A percentile compares a stretch with the other conserved stretches of the same genome.
These are phyloP conservation scores for Xerocomellus intermedius DNA, from an alignment of 768 basidiomycete genomes.

Conservation along the genomic window DNA sequence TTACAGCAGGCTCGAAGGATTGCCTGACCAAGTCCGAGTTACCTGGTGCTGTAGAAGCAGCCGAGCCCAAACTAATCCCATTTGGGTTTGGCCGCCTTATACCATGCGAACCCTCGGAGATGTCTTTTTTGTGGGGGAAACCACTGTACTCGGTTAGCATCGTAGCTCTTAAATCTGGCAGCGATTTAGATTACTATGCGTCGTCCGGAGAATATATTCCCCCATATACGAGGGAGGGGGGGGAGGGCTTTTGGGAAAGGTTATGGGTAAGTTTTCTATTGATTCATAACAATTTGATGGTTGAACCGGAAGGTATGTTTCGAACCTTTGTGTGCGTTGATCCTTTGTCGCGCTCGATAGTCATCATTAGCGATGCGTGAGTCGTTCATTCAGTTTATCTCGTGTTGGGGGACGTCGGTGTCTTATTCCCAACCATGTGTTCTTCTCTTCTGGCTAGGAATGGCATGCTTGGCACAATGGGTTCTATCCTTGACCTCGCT, in stretches of 20 bases:
- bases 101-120: conserved; percentile 45
- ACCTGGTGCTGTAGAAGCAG: conserved; percentile 32
- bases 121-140: conserved; percentile 42
- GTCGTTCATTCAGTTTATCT: conserved; percentile 20
- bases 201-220: conserved; percentile 35
- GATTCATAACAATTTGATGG: neutral
- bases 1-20: conserved; percentile 28
- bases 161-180: conserved; percentile 36
- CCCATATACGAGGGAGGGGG: conserved; percentile 45
- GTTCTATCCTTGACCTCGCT: neutral
- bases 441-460: conserved; percentile 29
- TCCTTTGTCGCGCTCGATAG: conserved; percentile 22
- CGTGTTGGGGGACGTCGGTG: neutral
- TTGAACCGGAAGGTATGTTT: neutral
- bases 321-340: neutral
- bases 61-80: conserved; percentile 5
- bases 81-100: neutral
- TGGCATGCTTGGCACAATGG: conserved; percentile 33
- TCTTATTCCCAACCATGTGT: neutral
- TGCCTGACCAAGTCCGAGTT: conserved; percentile 21
- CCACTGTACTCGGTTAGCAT: conserved; percentile 47
- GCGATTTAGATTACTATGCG: conserved; percentile 41
- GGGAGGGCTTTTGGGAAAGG: conserved; percentile 31
- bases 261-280: conserved; percentile 34
- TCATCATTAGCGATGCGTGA: conserved; percentile 42